Base-by-base conservation (phyloP, 305 asterid genomes). In the Euphrasia arctica region DNA sequence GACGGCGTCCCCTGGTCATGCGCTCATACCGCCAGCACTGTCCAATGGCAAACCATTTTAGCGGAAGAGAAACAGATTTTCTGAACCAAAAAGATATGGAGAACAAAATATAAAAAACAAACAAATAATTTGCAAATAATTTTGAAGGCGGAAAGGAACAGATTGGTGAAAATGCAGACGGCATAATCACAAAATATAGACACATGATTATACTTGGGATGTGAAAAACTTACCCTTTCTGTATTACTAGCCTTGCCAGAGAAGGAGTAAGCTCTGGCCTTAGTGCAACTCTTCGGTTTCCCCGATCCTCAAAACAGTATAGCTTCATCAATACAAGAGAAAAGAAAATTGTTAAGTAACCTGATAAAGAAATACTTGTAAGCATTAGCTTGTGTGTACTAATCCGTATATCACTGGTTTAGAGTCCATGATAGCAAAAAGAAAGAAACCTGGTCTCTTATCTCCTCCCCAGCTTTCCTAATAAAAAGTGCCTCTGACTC, bases 221-320 rank as follows among this genome's bases (percentile, higher is more conserved):
- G 54, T 57, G 12, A 60, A 54, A 60, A 60, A 47, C 45, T 70
- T 74, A 88, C 99, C 99, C 97, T 80, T 93, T 93, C 79, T 90
- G 97, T 71, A 93, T 82, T 79, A 93, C 99, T 67, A 93, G 95
- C 79, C 99, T 88, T 49, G 96, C 97, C 70, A 93, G 65, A 22
- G 97, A 93, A 71, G 98, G 97, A 63, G 98, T 90, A 61, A 93
- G 97, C 80, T 93, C 98, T 34, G 98, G 97, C 77, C 98, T 90
- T 75, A 90, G 73, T 43, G 97, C 98, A 75, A 90, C 97, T 77
- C 97, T 79, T 13, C 96, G 97, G 62, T 86, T 87, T 64, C 97
- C 97, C 31, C 91, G 85, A 74, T 93, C 98, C 79, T 93, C 98
- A 84, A 93, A 90, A 82, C 97, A 85, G 76, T 93, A 93, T 72